Conservation (phyloP, 495 filamentous ascomycete species). For the Penicillium verhagenii region DNA sequence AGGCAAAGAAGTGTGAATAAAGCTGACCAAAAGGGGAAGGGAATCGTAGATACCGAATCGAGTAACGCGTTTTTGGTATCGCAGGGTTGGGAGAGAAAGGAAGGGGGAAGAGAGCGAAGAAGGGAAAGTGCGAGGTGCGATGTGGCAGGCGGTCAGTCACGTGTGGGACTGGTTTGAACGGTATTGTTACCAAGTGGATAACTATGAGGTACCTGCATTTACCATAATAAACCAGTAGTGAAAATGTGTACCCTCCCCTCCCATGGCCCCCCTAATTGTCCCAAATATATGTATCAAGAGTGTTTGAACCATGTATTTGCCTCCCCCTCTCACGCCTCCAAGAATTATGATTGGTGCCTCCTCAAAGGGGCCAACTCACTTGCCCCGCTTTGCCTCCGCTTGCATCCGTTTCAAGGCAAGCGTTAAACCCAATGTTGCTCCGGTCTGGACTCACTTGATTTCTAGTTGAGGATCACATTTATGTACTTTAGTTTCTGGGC, state of each 20-base stretch:
- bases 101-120: constrained; percentile 39
- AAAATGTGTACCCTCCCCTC: neutral
- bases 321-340: neutral
- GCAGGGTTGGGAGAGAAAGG: constrained; percentile 43
- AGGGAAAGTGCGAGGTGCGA: constrained; percentile 40
- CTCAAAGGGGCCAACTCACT: constrained; percentile 7
- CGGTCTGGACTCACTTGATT: constrained; percentile 14
- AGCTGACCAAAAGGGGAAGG: constrained; percentile 50
- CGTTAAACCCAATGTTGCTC: constrained; percentile 11
- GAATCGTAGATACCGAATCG: constrained; percentile 49
- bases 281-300: neutral
- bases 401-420: constrained; percentile 16
- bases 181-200: neutral
- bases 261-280: neutral
- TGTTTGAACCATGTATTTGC: constrained; percentile 2
- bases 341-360: neutral
- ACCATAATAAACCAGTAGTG: neutral
- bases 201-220: neutral
- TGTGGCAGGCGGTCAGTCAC: constrained; percentile 44
- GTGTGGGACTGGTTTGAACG: constrained; percentile 12
- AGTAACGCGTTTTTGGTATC: constrained; percentile 53
- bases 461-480: neutral
- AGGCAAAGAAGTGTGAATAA: constrained; percentile 6
- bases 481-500: neutral
- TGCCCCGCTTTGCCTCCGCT: constrained; percentile 10